phyloP scores from a whole-genome alignment of 1,284 basidiomycete genomes.

The Cutaneotrichosporon sp. region DNA sequence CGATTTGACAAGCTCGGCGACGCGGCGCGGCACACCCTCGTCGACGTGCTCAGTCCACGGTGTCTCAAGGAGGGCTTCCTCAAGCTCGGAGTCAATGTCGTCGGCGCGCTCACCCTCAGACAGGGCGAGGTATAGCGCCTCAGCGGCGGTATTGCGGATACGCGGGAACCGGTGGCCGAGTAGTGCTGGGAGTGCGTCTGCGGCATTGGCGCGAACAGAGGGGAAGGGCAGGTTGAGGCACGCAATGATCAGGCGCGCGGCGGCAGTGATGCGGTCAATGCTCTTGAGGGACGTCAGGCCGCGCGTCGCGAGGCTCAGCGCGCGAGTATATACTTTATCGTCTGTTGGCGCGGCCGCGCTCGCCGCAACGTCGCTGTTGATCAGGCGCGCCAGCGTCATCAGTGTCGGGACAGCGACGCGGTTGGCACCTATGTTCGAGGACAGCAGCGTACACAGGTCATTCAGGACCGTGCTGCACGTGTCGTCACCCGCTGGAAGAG shows the following conservation, averaged over 20 bases:
- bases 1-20: slow-evolving; percentile 14
- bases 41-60: slow-evolving; percentile 56
- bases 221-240: slow-evolving; percentile 10
- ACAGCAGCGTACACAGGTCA: slow-evolving; percentile 55
- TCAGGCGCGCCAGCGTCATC: slow-evolving; percentile 65
- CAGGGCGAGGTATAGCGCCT: slow-evolving; percentile 68
- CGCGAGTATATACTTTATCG: neutral
- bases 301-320: slow-evolving; percentile 15
- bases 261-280: slow-evolving; percentile 65
- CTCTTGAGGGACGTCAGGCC: slow-evolving; percentile 58
- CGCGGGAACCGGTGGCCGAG: slow-evolving; percentile 71
- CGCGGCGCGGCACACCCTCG: slow-evolving; percentile 9
- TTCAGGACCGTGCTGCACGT: slow-evolving; percentile 55
- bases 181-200: slow-evolving; percentile 56
- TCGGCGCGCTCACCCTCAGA: slow-evolving; percentile 55
- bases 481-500: slow-evolving; percentile 28
- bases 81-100: slow-evolving; percentile 63
- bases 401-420: slow-evolving; percentile 68
- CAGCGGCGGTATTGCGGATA: slow-evolving; percentile 72
- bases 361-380: slow-evolving; percentile 53
- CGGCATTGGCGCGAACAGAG: slow-evolving; percentile 51
- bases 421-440: slow-evolving; percentile 58
- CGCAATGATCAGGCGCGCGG: slow-evolving; percentile 64
- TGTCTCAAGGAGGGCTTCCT: slow-evolving; percentile 72
- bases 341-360: neutral